phyloP scores from a whole-genome alignment of 306 rosid species.

The Vigna unguiculata region DNA sequence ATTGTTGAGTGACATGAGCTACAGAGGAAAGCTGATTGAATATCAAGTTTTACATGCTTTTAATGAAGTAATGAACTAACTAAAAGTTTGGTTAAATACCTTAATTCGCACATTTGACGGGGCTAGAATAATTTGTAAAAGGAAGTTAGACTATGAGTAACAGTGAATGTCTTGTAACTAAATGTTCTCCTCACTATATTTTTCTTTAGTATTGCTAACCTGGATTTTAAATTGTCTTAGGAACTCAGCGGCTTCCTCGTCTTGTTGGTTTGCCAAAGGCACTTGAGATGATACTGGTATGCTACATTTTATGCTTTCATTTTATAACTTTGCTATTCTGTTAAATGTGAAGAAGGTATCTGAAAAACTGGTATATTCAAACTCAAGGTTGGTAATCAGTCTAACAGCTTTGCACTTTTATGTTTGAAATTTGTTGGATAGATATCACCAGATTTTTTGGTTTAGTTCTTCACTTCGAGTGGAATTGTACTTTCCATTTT shows the following conservation, averaged over 20 bases:
- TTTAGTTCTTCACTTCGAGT: constrained; percentile 44
- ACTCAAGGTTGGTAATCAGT: constrained; percentile 17
- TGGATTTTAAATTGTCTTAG: constrained; percentile 58
- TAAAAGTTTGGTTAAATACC: constrained; percentile 33
- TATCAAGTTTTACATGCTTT: constrained; percentile 21
- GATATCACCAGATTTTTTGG: constrained; percentile 19
- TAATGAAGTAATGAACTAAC: neutral
- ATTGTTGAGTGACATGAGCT: constrained; percentile 8
- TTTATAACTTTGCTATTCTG: constrained; percentile 27
- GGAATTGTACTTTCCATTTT: constrained; percentile 30
- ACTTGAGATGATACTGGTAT: constrained; percentile 95
- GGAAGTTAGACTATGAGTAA: constrained; percentile 14
- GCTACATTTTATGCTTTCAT: constrained; percentile 36
- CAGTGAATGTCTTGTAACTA: neutral
- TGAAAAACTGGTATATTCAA: constrained; percentile 23
- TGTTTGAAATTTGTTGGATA: constrained; percentile 32
- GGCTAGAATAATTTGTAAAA: constrained; percentile 26
- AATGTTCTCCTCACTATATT: constrained; percentile 30
- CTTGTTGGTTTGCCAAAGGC: constrained; percentile 95
- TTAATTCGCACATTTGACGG: constrained; percentile 1
- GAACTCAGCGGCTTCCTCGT: constrained; percentile 98
- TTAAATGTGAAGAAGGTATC: constrained; percentile 36
- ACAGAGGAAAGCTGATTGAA: constrained; percentile 22
- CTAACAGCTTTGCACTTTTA: constrained; percentile 24
- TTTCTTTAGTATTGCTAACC: constrained; percentile 34